Evolutionary conservation across 2,329 filamentous ascomycete genomes (phyloP).

Genomic region (Apiospora pterosperma): DNA sequence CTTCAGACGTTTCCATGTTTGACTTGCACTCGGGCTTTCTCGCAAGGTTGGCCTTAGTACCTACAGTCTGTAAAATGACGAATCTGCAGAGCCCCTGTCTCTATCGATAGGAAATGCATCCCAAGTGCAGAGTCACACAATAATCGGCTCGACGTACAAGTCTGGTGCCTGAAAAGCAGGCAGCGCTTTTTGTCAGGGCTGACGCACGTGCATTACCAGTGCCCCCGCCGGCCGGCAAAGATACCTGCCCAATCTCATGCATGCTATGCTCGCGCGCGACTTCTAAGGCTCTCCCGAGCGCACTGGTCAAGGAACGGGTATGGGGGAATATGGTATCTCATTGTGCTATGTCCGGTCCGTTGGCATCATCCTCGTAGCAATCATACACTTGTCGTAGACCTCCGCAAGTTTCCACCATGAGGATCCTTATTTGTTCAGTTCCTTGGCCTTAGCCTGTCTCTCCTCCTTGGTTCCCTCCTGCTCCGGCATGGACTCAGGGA

Average conservation of each 20-base stretch:
- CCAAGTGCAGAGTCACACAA: background rate
- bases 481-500: slow-evolving; percentile 51
- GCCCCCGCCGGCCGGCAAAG: background rate
- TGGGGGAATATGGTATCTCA: background rate
- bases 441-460: slow-evolving; percentile 59
- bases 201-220: background rate
- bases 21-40: background rate
- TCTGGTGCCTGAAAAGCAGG: background rate
- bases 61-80: background rate
- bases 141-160: background rate
- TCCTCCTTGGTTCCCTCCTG: slow-evolving; percentile 67
- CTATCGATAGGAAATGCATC: background rate
- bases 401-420: background rate
- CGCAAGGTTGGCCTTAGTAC: background rate
- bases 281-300: background rate
- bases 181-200: background rate
- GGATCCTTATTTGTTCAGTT: slow-evolving; percentile 55
- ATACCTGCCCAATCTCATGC: background rate
- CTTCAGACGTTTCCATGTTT: background rate
- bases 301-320: background rate
- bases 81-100: background rate
- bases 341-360: background rate
- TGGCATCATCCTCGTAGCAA: background rate
- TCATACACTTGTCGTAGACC: background rate
- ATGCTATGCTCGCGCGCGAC: background rate